Evolutionary conservation across 2,329 filamentous ascomycete species (phyloP).

Genomic region (Atkinsonella texensis): DNA sequence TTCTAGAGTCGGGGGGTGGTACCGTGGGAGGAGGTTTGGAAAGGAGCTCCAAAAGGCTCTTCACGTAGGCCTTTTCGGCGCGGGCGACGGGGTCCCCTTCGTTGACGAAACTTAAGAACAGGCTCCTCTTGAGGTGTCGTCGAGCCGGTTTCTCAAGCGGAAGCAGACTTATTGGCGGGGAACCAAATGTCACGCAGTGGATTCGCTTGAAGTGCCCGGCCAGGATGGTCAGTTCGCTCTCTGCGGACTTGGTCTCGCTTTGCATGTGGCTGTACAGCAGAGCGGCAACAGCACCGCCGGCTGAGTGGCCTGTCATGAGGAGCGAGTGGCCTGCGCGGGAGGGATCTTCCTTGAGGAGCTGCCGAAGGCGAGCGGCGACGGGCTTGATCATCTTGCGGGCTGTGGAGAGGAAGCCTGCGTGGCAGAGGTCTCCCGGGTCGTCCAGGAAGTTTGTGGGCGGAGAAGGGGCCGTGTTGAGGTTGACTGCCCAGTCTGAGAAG

Average conservation of each 20-base stretch:
- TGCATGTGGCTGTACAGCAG: slow-evolving; percentile 78
- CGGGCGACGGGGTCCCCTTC: slow-evolving; percentile 73
- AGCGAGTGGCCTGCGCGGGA: slow-evolving; percentile 53
- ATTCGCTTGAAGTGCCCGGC: slow-evolving; percentile 63
- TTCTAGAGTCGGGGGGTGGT: slow-evolving; percentile 15
- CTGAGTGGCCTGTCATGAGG: slow-evolving; percentile 76
- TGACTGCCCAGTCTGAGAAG: slow-evolving; percentile 79
- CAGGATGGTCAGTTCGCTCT: slow-evolving; percentile 58
- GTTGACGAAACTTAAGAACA: slow-evolving; percentile 74
- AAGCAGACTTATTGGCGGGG: slow-evolving; percentile 62
- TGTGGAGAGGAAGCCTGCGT: slow-evolving; percentile 67
- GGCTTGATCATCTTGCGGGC: slow-evolving; percentile 64
- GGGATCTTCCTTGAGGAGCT: slow-evolving; percentile 61
- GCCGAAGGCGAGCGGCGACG: slow-evolving; percentile 57
- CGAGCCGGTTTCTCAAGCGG: slow-evolving; percentile 50
- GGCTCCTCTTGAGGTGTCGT: slow-evolving; percentile 43
- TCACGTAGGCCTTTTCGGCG: slow-evolving; percentile 66
- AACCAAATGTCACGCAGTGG: slow-evolving; percentile 79
- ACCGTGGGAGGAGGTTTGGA: slow-evolving; percentile 41
- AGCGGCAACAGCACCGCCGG: slow-evolving; percentile 71
- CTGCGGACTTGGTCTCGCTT: slow-evolving; percentile 35
- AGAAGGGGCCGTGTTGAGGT: slow-evolving; percentile 57
- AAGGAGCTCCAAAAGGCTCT: slow-evolving; percentile 59
- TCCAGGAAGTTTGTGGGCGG: slow-evolving; percentile 62
- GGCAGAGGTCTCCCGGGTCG: slow-evolving; percentile 64